Evolutionary conservation across 805 yeast genomes (phyloP).

Genomic region (Grigorovia humatica): DNA sequence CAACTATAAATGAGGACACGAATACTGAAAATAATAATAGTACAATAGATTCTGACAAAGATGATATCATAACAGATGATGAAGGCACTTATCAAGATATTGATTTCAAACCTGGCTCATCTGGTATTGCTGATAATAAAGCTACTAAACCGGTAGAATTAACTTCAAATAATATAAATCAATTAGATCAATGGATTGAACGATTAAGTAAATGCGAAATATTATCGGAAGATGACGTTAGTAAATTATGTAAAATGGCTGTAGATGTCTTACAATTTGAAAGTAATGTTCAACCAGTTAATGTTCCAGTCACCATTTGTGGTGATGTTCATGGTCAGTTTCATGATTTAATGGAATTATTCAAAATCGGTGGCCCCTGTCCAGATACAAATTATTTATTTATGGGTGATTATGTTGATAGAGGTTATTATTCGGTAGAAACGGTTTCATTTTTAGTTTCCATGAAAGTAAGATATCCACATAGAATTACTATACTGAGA

Average conservation of each 20-base stretch:
- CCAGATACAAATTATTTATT: slow-evolving; percentile 85
- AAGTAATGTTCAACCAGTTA: slow-evolving; percentile 91
- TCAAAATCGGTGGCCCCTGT: slow-evolving; percentile 88
- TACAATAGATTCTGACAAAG: neutral
- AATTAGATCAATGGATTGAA: slow-evolving; percentile 82
- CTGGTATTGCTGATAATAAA: slow-evolving; percentile 32
- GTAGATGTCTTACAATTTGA: slow-evolving; percentile 83
- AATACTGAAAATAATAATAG: slow-evolving; percentile 1
- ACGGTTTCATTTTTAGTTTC: slow-evolving; percentile 83
- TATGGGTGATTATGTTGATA: slow-evolving; percentile 87
- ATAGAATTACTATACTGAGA: slow-evolving; percentile 81
- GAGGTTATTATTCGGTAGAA: slow-evolving; percentile 76
- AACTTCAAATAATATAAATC: slow-evolving; percentile 42
- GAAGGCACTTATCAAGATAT: slow-evolving; percentile 18
- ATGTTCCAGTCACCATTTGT: slow-evolving; percentile 92
- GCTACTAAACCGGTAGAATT: slow-evolving; percentile 32
- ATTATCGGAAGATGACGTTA: slow-evolving; percentile 68
- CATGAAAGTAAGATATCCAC: slow-evolving; percentile 86
- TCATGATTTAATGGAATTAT: slow-evolving; percentile 86
- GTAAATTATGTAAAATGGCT: slow-evolving; percentile 77
- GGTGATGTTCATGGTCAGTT: slow-evolving; percentile 97
- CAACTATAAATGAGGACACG: slow-evolving; percentile 25
- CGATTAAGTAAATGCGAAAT: slow-evolving; percentile 72
- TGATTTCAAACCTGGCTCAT: slow-evolving; percentile 26
- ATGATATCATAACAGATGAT: slow-evolving; percentile 21